Evolutionary conservation across 805 yeast genomes (phyloP), one percentile per base, ranked within the genome.

Genomic region (Starmerella geochares): DNA sequence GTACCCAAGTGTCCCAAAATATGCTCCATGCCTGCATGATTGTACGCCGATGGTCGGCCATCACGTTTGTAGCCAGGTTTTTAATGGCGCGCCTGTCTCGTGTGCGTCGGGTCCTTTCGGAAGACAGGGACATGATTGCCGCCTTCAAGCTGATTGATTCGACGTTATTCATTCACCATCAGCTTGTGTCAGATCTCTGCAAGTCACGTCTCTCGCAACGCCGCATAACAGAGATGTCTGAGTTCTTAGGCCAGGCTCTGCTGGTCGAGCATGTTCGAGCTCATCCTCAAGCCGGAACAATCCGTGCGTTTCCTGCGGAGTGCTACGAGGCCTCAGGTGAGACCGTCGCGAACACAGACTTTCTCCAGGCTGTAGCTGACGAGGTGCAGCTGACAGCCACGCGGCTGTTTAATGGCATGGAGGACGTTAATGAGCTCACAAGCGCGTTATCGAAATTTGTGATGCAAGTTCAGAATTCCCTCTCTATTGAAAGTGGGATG

Each of bases 1-100:
- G 55, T 23, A 33, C 36, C 2, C 35, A 41, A n/a, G 36, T 53
- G 20, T 38, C 59, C 6, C 54, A 54, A 20, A 54, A 54, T 10
- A 36, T 55, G 17, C 57, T 56, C 37, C 16, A 53, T 17, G 60
- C 65, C 9, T 54, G 52, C 27, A 49, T 61, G 48, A 53, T 62
- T 9, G 20, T 39, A 17, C 35, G 40, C 25, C 20, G 41, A n/a
- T 19, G 42, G 38, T 10, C 59, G 4, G 57, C 64, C 8, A 27
- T 40, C 5, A 36, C 53, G 23, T 47, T 59, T 4, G 39, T 55
- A 4, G 24, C 31, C 13, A 14, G 38, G 7, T 51, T 60, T 29
- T 45, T 59, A 11, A 37, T 36, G 6, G 25, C 19, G 10, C 50
- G 61, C 7, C 24, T 31, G 24, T 38, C 37, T 17, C 28, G 28